Evolutionary conservation across 2,329 filamentous ascomycete genomes (phyloP).

Genomic region (Colletotrichum melonis): DNA sequence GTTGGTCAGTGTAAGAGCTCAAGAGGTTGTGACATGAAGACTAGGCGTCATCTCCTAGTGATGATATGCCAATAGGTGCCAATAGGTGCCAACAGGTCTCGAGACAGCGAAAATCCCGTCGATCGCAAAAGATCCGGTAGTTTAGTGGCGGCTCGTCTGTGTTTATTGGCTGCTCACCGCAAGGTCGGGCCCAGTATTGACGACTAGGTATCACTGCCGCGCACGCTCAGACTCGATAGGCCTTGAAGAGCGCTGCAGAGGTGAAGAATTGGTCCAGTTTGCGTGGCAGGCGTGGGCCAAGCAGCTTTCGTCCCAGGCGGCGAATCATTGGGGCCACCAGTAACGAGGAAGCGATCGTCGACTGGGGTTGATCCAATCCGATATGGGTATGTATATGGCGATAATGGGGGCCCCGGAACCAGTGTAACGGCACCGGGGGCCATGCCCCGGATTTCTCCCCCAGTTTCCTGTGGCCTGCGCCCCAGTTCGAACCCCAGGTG

Average conservation of each 20-base stretch:
- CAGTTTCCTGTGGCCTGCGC: not conserved
- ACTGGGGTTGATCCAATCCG: conserved; percentile 5
- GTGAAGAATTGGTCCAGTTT: conserved; percentile 26
- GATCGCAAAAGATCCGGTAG: conserved; percentile 3
- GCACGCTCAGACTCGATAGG: not conserved
- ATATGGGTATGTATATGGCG: conserved; percentile 7
- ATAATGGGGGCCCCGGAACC: conserved; percentile 17
- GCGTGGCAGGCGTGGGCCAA: conserved; percentile 28
- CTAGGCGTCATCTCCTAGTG: not conserved
- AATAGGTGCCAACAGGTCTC: not conserved
- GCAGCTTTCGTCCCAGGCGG: conserved; percentile 29
- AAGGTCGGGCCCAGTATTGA: not conserved
- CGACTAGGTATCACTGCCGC: not conserved
- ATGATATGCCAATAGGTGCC: not conserved
- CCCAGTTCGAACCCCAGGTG: not conserved
- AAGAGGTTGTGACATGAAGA: conserved; percentile 1
- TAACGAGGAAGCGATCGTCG: conserved; percentile 28
- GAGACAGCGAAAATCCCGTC: not conserved
- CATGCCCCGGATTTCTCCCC: conserved; percentile 26
- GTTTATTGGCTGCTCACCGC: conserved; percentile 16
- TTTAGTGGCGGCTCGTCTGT: not conserved
- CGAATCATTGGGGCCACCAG: conserved; percentile 20
- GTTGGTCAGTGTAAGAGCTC: not conserved
- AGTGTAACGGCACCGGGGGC: conserved; percentile 17
- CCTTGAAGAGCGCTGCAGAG: not conserved